Base-by-base conservation (phyloP, 2,329 filamentous ascomycete genomes). In the Sphaerulina vaccinii region DNA sequence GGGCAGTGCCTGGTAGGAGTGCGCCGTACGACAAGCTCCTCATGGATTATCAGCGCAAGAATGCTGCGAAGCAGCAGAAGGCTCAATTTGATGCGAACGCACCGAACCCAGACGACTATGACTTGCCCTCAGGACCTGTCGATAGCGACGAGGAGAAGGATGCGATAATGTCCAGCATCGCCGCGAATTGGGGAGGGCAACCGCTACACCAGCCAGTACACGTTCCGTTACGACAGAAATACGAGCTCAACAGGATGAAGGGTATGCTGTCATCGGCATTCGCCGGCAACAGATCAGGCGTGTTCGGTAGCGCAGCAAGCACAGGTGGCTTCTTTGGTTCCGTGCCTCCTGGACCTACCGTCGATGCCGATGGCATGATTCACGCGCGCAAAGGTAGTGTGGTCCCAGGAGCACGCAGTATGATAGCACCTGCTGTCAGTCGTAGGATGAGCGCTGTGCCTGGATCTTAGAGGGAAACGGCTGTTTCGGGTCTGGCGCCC, bases 61-160 rank as follows among this genome's bases (percentile, higher is more conserved):
- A 99, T 65, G 93, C 97, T 71, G 93, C 93, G 18, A 95, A 96
- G 67, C 89, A 96, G 74, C 93, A 97, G 71, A 95, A 96, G 75
- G 91, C 91, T 29, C 90, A 91, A 32, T 87, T 99, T 61, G 91
- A 97, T 68, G 92, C 93, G 50, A 95, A 95, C 68, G 91, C 91
- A 1, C 91, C 66, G 8, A 62, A 67, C 15, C 89, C 92, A 62
- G 90, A 96, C 57, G 88, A 91, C 63, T 89, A 95, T 40, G 82
- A 82, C 51, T 88, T 89, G 55, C 84, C 83, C 5, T 70, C 71
- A 1, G 88, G 84, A 2, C 87, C 89, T 1, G 83, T 99, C 32
- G 93, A 99, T 70, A 93, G 88, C 2, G 93, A 99, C 67, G 93
- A 97, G 74, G 93, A 99, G 71, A 90, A 89, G 44, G 86, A 90